Evolutionary conservation across 495 filamentous ascomycete genomes (phyloP), one percentile per base, ranked within the genome.

Genomic region (Sporormia fimetaria): DNA sequence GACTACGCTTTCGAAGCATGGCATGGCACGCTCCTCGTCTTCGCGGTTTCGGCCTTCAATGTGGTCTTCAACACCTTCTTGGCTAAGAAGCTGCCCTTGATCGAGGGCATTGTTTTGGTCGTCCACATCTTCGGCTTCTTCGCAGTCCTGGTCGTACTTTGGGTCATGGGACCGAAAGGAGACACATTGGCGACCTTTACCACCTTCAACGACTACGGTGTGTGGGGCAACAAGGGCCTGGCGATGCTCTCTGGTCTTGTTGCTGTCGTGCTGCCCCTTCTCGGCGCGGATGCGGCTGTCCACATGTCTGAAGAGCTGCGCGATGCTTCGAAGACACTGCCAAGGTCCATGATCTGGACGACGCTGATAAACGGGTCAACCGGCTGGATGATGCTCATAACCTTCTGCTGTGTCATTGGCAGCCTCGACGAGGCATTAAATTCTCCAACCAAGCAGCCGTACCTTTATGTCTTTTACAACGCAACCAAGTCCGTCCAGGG

Each of bases 111-210:
- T 14, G 68, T 76, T 28, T 51, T 81, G 18, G 62, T 76, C 14
- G 60, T 80, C 7, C 78, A 81, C 57, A 55, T 78, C 11, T 55
- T 70, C 17, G 74, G 73, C 1, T 67, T 81, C 29, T 75, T 81
- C 49, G 72, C 66, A 8, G 65, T 80, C 27, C 52, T 80, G 15
- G 67, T 78, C n/a, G 69, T 73, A 0, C 55, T 81, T n/a, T 66
- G 67, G 56, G 66, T 71, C 25, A 63, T 76, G 37, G 64, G 66
- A 6, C 66, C 68, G 5, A 63, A 62, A 12, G 62, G 63, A 18
- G 61, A 60, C 25, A 59, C 65, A 0, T 54, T 59, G 11, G 63
- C 58, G 17, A 71, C 75, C 10, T 73, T 77, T 42, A 65, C 67
- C 3, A 58, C 64, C 1, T 72, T 74, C 50, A 56, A 62, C 21